A percentile compares a stretch with the other conserved stretches of the same genome.
These are phyloP conservation scores for Cercospora sojina DNA, from an alignment of 2,329 filamentous ascomycete species.

Conservation along the genomic window DNA sequence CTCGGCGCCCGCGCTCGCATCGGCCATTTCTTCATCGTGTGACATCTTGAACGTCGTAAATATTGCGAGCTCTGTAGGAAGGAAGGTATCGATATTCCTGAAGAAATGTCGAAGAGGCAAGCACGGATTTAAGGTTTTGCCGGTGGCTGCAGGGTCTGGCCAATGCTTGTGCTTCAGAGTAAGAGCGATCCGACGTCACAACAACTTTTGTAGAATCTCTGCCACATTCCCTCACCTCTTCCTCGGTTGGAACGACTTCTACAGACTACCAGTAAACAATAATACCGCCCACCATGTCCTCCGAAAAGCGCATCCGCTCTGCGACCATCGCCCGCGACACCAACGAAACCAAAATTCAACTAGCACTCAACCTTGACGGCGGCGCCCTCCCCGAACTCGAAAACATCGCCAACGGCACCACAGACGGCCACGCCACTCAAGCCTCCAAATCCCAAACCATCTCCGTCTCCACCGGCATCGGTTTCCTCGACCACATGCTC, in stretches of 20 bases:
- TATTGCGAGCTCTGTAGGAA: not conserved
- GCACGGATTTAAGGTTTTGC: conserved; percentile 18
- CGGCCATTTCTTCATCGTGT: conserved; percentile 40
- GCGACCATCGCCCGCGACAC: conserved; percentile 82
- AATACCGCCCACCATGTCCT: conserved; percentile 26
- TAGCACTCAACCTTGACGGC: conserved; percentile 90
- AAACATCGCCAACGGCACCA: conserved; percentile 54
- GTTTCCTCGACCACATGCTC: conserved; percentile 98
- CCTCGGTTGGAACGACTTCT: not conserved
- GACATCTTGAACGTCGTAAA: conserved; percentile 23
- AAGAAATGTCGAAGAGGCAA: conserved; percentile 7
- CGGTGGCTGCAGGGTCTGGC: conserved; percentile 18
- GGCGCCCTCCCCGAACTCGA: conserved; percentile 55
- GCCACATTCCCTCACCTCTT: not conserved
- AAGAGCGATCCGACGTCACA: conserved; percentile 14
- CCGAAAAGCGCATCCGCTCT: conserved; percentile 56
- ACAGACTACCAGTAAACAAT: not conserved
- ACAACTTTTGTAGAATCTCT: conserved; percentile 5
- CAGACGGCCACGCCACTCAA: conserved; percentile 75
- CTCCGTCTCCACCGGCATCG: conserved; percentile 86
- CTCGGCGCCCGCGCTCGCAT: conserved; percentile 47
- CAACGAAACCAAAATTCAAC: conserved; percentile 96
- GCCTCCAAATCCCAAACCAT: conserved; percentile 81
- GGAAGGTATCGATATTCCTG: not conserved
- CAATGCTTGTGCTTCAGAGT: conserved; percentile 12